Base-by-base conservation (phyloP, 2,329 filamentous ascomycete genomes). In the Diaporthe sp. region DNA sequence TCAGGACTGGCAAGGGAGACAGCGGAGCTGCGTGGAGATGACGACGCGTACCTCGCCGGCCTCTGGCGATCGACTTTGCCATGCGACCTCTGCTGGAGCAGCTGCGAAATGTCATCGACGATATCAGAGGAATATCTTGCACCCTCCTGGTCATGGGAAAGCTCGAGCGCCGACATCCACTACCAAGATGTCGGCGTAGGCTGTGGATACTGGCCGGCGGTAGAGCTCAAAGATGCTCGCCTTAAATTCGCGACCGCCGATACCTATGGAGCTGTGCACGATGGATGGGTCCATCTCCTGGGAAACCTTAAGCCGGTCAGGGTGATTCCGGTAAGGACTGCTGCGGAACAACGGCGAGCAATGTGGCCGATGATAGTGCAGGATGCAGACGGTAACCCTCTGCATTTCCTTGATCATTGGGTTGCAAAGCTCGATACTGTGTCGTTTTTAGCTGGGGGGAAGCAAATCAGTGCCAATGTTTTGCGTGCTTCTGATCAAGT, bases 121-220 rank as follows among this genome's bases (percentile, higher is more conserved):
- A 9, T 37, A 25, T 13, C 65, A 53, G 4, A 50, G 22, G 7
- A 53, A 3, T 69, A 69, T 12, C 15, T 50, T 35, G 65, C 65
- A 25, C 65, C 65, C 1, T 69, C 47, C 5, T 69, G 47, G 65
- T 69, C 65, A 19, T 69, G 65, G 65, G 65, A 30, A 27, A 51
- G 44, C 19, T 15, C 53, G 9, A 6, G 39, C n/a, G 65, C 30
- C 19, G 22, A 25, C 7, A 35, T 53, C 9, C 19, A 0, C 55
- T 22, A 35, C n/a, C 4, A 0, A 7, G 13, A 1, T 3, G 30
- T 1, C 30, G 17, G 30, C 10, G 19, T 2, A 2, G 53, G 27
- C 5, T 4, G 13, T 32, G 9, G 55, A 1, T 58, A 37, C 10
- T 15, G 55, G 19, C 55, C 32, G 10, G 55, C 5, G 32, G 55